phyloP scores from a whole-genome alignment of 1,284 basidiomycete genomes.

The Farysia itapuensis region DNA sequence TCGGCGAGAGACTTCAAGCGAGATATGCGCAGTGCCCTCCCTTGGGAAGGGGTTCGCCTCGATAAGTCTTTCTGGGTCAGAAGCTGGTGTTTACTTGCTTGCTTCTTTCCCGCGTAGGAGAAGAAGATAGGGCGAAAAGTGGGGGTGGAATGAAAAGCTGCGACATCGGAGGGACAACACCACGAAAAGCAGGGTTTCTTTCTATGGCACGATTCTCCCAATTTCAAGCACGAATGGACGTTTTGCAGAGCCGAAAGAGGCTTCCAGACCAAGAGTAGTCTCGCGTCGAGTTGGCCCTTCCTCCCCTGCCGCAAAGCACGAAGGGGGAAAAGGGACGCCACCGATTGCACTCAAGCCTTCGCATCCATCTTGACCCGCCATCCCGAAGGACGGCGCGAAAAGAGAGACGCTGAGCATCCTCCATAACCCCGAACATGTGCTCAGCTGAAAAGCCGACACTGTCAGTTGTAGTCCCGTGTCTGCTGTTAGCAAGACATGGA shows the following conservation, averaged over 20 bases:
- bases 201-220: no score
- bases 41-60: no score
- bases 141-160: no score
- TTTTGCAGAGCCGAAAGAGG: conserved; percentile 3
- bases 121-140: no score
- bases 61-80: no score
- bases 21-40: no score
- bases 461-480: conserved; percentile 16
- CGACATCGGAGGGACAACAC: no score
- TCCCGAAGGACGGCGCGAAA: neutral
- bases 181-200: no score
- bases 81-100: no score
- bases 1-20: no score
- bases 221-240: no score
- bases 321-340: conserved; percentile 35
- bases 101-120: no score
- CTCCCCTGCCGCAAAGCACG: neutral
- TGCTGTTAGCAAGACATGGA: neutral
- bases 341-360: conserved; percentile 58
- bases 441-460: conserved; percentile 28
- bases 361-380: conserved; percentile 6
- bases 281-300: conserved; percentile 54
- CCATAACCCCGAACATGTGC: conserved; percentile 35
- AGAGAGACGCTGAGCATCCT: conserved; percentile 33
- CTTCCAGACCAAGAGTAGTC: conserved; percentile 57